phyloP scores from a whole-genome alignment of 169 alveolate genomes.

The Miamiensis avidus region DNA sequence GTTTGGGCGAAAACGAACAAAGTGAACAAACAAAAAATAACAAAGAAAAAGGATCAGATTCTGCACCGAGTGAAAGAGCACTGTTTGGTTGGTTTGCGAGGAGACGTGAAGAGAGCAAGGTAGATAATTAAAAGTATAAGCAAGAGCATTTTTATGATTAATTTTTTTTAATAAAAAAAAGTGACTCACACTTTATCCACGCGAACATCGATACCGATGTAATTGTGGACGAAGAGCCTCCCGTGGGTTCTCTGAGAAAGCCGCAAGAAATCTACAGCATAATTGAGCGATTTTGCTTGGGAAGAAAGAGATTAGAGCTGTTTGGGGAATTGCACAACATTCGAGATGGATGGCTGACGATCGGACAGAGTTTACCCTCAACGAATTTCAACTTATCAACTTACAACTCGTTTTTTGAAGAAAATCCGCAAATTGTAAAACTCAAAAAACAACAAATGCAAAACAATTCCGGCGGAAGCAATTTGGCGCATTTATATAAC shows the following conservation, averaged over 20 bases:
- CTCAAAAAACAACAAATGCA: no score
- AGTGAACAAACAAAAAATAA: slow-evolving; percentile 7
- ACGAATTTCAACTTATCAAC: slow-evolving; percentile 72
- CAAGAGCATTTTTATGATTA: no score
- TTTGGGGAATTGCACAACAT: slow-evolving; percentile 90
- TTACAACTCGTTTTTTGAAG: slow-evolving; percentile 80
- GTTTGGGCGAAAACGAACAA: slow-evolving; percentile 93
- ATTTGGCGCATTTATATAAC: slow-evolving; percentile 85
- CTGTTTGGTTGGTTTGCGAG: slow-evolving; percentile 93
- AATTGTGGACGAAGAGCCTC: slow-evolving; percentile 90
- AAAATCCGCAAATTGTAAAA: slow-evolving; percentile 71
- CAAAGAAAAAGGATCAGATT: slow-evolving; percentile 43
- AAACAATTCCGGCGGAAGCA: no score
- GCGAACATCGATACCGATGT: slow-evolving; percentile 96
- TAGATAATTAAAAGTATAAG: no score
- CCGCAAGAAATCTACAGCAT: slow-evolving; percentile 92
- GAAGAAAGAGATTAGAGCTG: slow-evolving; percentile 90
- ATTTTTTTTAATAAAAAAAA: no score
- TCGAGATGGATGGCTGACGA: slow-evolving; percentile 91
- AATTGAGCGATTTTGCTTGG: slow-evolving; percentile 93
- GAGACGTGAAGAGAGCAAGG: slow-evolving; percentile 86
- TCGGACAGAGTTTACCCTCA: slow-evolving; percentile 79
- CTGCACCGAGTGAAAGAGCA: slow-evolving; percentile 92
- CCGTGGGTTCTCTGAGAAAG: slow-evolving; percentile 71
- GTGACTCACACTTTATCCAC: slow-evolving; percentile 91